Conservation (phyloP, 139 green algal genomes). For the Spirogloea muscicola region DNA sequence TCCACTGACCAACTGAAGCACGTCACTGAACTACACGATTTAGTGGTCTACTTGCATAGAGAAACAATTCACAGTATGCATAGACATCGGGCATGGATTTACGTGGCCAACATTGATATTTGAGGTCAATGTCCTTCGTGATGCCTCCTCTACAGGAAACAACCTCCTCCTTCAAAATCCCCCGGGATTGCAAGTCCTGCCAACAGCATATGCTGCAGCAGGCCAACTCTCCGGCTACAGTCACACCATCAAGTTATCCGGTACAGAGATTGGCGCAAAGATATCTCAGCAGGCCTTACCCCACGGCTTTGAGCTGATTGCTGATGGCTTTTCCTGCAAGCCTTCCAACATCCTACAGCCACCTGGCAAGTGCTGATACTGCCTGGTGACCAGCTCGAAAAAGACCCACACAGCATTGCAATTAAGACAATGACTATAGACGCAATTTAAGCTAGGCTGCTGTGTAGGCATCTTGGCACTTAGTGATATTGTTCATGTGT, state of each 20-base stretch:
- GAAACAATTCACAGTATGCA: too few species aligned
- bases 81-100: too few species aligned
- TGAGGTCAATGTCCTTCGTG: too few species aligned
- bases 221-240: background rate
- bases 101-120: too few species aligned
- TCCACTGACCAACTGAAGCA: too few species aligned
- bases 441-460: background rate
- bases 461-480: background rate
- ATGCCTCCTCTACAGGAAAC: conserved; percentile 11
- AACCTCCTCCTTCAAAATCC: background rate
- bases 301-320: background rate
- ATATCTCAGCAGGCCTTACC: conserved; percentile 2
- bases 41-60: too few species aligned
- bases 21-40: too few species aligned
- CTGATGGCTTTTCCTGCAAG: background rate
- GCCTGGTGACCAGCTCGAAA: background rate
- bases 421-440: background rate
- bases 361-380: background rate
- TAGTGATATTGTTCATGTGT: too few species aligned
- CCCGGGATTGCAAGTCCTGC: background rate
- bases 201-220: background rate
- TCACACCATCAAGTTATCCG: background rate
- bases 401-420: background rate
- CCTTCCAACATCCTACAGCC: too few species aligned
- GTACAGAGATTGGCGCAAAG: conserved; percentile 22